A percentile compares a stretch with the other conserved stretches of the same genome.
phyloP scores from a whole-genome alignment of 192 early-diverging fungal species.

The Lunasporangiospora selenospora region DNA sequence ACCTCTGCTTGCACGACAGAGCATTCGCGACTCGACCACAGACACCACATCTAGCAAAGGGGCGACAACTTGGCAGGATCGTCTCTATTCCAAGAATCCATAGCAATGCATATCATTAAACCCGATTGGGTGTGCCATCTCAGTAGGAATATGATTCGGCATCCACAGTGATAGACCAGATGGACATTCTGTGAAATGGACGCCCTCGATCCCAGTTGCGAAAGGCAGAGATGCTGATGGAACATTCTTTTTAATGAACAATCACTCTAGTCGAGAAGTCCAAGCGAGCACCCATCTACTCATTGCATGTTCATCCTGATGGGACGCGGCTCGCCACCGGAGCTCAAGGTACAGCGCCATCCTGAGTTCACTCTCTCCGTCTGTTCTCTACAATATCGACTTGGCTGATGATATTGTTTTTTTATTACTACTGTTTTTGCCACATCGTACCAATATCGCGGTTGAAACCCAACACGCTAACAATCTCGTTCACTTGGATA shows the following conservation, averaged over 20 bases:
- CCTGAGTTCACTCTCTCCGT: constrained; percentile 2
- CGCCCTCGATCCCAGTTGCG: no score
- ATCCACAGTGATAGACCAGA: no score
- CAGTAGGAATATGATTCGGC: no score
- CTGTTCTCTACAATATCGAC: constrained; percentile 4
- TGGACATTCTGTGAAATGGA: no score
- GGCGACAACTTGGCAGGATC: no score
- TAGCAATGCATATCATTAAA: constrained; percentile 39
- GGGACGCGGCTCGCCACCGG: constrained; percentile 86
- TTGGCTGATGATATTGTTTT: no score
- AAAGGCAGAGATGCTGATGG: no score
- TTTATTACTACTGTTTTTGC: neutral
- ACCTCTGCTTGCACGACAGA: no score
- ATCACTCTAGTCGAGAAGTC: constrained; percentile 41
- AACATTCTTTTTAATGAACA: no score
- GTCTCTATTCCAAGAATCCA: no score
- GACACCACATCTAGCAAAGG: no score
- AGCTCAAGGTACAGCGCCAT: constrained; percentile 64
- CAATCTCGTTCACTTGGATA: neutral
- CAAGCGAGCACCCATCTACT: constrained; percentile 76
- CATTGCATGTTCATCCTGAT: constrained; percentile 85
- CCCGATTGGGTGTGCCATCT: constrained; percentile 45
- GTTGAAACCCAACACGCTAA: neutral
- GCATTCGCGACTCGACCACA: no score
- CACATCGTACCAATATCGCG: neutral